Percentiles rank a stretch among this genome's conserved stretches.
Evolutionary conservation across 305 asterid species (phyloP).

Genomic region (Withania somnifera): DNA sequence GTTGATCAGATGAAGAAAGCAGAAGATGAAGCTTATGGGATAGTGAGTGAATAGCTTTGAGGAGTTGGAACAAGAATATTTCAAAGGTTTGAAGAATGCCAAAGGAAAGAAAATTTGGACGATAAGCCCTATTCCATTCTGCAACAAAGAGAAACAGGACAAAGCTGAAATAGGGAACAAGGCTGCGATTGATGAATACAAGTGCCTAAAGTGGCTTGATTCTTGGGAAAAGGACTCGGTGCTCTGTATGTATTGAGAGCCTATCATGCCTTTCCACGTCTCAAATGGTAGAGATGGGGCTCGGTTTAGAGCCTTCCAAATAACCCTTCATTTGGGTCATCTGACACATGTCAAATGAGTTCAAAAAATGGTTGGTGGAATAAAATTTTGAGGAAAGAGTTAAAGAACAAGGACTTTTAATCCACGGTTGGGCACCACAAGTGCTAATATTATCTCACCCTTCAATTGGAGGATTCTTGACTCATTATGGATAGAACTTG

Average conservation of each 20-base stretch:
- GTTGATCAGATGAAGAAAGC: not conserved
- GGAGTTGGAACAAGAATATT: constrained; percentile 32
- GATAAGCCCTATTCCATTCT: constrained; percentile 39
- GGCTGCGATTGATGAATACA: constrained; percentile 3
- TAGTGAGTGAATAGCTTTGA: constrained; percentile 32
- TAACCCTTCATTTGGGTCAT: constrained; percentile 34
- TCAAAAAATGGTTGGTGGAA: constrained; percentile 25
- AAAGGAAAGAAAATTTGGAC: constrained; percentile 30
- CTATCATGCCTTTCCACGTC: constrained; percentile 22
- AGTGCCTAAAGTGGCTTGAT: constrained; percentile 35
- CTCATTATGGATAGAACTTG: constrained; percentile 16
- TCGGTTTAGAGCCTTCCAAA: constrained; percentile 34
- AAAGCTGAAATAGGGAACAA: constrained; percentile 31
- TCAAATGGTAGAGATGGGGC: constrained; percentile 33
- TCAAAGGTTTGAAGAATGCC: constrained; percentile 14
- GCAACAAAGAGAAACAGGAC: constrained; percentile 20
- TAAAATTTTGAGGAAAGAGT: constrained; percentile 24
- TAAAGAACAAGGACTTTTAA: constrained; percentile 23
- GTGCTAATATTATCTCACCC: constrained; percentile 31
- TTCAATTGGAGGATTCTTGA: constrained; percentile 31
- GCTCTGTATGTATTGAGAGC: constrained; percentile 37
- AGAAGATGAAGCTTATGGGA: constrained; percentile 24
- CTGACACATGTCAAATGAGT: constrained; percentile 16
- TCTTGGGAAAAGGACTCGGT: constrained; percentile 19
- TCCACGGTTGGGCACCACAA: constrained; percentile 55